These are phyloP conservation scores for Penicillium roqueforti DNA, from an alignment of 495 filamentous ascomycete genomes.

Conservation along the genomic window DNA sequence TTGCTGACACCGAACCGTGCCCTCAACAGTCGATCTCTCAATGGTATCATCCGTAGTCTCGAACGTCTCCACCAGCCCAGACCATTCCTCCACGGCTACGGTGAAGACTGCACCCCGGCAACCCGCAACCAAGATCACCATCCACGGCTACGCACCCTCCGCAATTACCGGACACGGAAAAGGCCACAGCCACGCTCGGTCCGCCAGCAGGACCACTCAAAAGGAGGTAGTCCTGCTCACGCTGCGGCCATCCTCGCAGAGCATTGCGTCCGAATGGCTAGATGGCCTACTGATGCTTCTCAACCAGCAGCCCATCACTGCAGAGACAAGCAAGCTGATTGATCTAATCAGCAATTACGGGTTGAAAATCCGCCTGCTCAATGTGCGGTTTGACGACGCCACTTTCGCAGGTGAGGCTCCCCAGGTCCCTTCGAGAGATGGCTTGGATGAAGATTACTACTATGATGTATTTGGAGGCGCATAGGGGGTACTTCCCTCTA, in stretches of 20 bases:
- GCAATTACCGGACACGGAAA: constrained; percentile 28
- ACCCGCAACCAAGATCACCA: constrained; percentile 85
- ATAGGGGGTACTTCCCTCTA: constrained; percentile 9
- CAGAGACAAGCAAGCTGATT: constrained; percentile 86
- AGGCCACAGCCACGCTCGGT: constrained; percentile 30
- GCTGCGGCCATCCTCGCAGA: constrained; percentile 77
- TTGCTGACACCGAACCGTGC: constrained; percentile 9
- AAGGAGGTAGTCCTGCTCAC: constrained; percentile 66
- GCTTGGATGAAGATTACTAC: constrained; percentile 51
- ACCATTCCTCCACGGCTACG: constrained; percentile 52
- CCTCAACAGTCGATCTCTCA: constrained; percentile 67
- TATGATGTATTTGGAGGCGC: constrained; percentile 52
- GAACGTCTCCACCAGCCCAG: constrained; percentile 65
- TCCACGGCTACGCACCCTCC: constrained; percentile 62
- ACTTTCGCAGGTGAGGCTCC: constrained; percentile 45
- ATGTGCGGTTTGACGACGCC: constrained; percentile 79
- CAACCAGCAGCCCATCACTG: constrained; percentile 93
- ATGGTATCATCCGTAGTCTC: constrained; percentile 88
- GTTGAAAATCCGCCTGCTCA: constrained; percentile 86
- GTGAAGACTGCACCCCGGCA: constrained; percentile 46
- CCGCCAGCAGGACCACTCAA: constrained; percentile 35
- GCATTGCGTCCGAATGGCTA: constrained; percentile 89
- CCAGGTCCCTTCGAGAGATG: constrained; percentile 44
- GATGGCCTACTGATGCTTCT: constrained; percentile 94
- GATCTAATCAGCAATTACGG: constrained; percentile 83